Evolutionary conservation across 495 filamentous ascomycete genomes (phyloP), one percentile per base, ranked within the genome.

Genomic region (Umbilicaria muhlenbergii): DNA sequence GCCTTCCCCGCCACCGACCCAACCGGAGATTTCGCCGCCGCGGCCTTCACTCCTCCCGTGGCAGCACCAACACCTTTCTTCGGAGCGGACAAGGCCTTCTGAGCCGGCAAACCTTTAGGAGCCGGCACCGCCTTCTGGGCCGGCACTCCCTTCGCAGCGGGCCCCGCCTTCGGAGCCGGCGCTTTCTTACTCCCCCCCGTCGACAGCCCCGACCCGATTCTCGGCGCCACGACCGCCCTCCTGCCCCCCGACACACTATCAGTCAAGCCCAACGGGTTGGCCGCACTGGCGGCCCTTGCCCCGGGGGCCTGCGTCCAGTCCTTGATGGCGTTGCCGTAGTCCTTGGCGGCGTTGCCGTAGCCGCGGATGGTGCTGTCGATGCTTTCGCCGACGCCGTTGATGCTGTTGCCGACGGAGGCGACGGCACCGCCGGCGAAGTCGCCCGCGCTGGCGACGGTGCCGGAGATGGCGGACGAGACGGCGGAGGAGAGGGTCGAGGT

Each of bases 271-370:
- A 66, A 42, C 0, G 62, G 62, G 38, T 66, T 66, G 14, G 44
- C 49, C 2, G 56, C 54, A 0, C 61, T 64, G 4, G 47, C 32
- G 14, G 53, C 47, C 8, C 61, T 45, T 2, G 47, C 0, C 7
- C 62, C 62, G 3, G 42, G 47, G 3, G 62, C 60, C 8, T 51
- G 54, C 3, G 62, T 59, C 6, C 43, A 42, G 41, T 66, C 61
- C 36, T 66, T 66, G 45, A 66, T 57, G 31, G 49, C 52, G 50
- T 66, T 66, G 28, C 62, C 62, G 45, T 64, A 64, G 32, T 57
- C 55, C 33, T 56, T 55, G 24, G 62, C 57, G 38, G 50, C 49
- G 43, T 64, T 55, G 28, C 55, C 61, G 58, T 58, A 64, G 35
- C 32, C 35, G 11, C 53, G 54, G 10, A 61, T 53, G 1, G 56